Evolutionary conservation across 306 rosid genomes (phyloP), one percentile per base, ranked within the genome.

Genomic region (Acmispon strigosus): DNA sequence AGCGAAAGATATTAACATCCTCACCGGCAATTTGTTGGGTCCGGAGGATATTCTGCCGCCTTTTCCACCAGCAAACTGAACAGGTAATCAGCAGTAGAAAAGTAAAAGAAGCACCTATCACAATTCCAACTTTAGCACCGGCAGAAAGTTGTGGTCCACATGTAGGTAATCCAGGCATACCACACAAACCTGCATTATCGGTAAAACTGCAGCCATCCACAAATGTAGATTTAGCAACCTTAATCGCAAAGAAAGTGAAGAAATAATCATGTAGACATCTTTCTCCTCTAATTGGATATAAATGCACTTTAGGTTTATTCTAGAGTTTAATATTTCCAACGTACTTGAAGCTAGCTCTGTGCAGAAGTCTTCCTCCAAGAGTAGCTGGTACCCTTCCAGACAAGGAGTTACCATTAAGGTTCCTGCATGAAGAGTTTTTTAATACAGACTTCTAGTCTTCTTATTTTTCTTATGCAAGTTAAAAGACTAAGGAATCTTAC

Each of bases 341-440:
- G 65, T 87, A 89, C 99, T 95, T 91, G 92, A 91, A 95, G 83
- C 99, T 95, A 74, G 96, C 99, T 80, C 96, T 84, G 78, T 95
- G 97, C 78, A 95, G 78, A 76, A 95, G 96, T 76, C 91, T 91
- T 78, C 92, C 97, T 32, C 88, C 99, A 2, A 95, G 83, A 43
- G 92, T 76, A 62, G 86, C 80, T 1, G 97, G 96, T 57, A 95
- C 96, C 83, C 82, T 86, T 74, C 99, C 97, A 6, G 92, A 86
- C 55, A 91, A 70, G 55, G 53, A 80, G 75, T 95, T 95, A 57
- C 96, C 76, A 83, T 95, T 95, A 36, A 91, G 91, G 84, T 87
- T 86, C 84, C 99, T 95, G 89, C 86, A 86, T 49, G 66, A 59
- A 69, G 44, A 66, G 16, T 70, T 74, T 32, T 19, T 39, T 73